Percentiles rank a stretch among this genome's conserved stretches.
Conservation (phyloP, 495 filamentous ascomycete species). For the Aspergillus mulundensis region DNA sequence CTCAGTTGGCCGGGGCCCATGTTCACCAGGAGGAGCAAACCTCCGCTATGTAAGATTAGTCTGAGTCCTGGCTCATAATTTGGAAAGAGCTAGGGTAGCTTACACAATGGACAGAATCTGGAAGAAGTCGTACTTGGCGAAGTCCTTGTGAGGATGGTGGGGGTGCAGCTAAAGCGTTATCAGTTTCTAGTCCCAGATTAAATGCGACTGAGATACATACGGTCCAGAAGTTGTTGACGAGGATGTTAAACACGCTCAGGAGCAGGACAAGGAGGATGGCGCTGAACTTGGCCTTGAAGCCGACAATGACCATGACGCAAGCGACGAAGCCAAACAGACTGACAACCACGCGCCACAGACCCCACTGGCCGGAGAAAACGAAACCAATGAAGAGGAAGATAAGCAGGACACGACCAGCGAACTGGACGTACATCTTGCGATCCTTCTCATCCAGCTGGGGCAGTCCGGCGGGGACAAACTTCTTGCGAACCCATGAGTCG, state of each 20-base stretch:
- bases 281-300: conserved; percentile 99
- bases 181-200: conserved; percentile 16
- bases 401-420: conserved; percentile 90
- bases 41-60: conserved; percentile 55
- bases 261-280: conserved; percentile 91
- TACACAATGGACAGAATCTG: conserved; percentile 98
- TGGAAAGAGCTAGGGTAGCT: conserved; percentile 18
- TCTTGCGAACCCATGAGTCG: conserved; percentile 96
- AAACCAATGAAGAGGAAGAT: conserved; percentile 98
- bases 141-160: conserved; percentile 98
- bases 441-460: conserved; percentile 97
- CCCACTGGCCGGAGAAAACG: conserved; percentile 92
- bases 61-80: neutral
- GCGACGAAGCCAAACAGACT: conserved; percentile 79
- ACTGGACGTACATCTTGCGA: conserved; percentile 99
- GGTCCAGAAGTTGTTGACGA: conserved; percentile 99
- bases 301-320: conserved; percentile 97
- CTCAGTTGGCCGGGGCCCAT: conserved; percentile 96
- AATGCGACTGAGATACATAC: conserved; percentile 52
- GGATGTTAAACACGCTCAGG: conserved; percentile 89
- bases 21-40: conserved; percentile 92
- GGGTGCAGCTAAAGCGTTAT: conserved; percentile 72
- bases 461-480: conserved; percentile 90
- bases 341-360: conserved; percentile 75
- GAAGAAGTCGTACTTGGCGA: conserved; percentile 99